Evolutionary conservation across 768 basidiomycete genomes (phyloP).

Genomic region (Suillus occidentalis): DNA sequence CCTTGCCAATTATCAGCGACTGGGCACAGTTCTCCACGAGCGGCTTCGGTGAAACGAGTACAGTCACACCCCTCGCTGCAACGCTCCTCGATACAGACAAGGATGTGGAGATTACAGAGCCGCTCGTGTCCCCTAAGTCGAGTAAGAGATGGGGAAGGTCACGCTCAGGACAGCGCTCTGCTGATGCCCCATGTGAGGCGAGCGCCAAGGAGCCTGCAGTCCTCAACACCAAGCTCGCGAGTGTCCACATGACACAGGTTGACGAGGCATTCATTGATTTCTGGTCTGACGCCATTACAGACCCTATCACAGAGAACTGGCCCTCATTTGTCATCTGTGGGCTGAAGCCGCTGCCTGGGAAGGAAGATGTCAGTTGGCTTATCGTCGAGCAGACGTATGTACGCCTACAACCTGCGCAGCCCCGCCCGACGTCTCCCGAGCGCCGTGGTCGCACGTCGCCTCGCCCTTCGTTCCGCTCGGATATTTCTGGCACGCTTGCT

Average conservation of each 20-base stretch:
- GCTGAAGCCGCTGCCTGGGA: slow-evolving; percentile 42
- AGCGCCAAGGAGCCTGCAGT: slow-evolving; percentile 15
- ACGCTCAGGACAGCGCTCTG: slow-evolving; percentile 22
- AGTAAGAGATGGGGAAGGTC: slow-evolving; percentile 35
- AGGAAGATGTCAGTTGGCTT: slow-evolving; percentile 54
- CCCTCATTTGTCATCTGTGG: slow-evolving; percentile 72
- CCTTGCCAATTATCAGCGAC: slow-evolving; percentile 40
- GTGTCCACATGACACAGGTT: slow-evolving; percentile 47
- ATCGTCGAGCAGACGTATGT: slow-evolving; percentile 65
- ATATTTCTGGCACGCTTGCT: slow-evolving; percentile 44
- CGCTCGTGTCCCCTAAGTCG: slow-evolving; percentile 34
- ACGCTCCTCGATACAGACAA: slow-evolving; percentile 61
- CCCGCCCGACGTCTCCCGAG: slow-evolving; percentile 27
- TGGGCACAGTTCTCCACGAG: slow-evolving; percentile 70
- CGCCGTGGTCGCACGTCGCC: slow-evolving; percentile 37
- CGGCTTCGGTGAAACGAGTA: slow-evolving; percentile 53
- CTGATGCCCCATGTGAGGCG: slow-evolving; percentile 16
- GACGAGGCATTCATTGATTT: slow-evolving; percentile 86
- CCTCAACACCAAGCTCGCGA: slow-evolving; percentile 41
- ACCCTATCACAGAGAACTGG: slow-evolving; percentile 65
- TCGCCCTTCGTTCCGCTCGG: slow-evolving; percentile 46
- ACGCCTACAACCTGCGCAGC: slow-evolving; percentile 32
- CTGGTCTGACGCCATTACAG: slow-evolving; percentile 73
- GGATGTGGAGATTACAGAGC: slow-evolving; percentile 56
- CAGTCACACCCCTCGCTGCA: slow-evolving; percentile 43